Percentiles rank a stretch among this genome's conserved stretches.
Conservation (phyloP, 345 rosid species). For the Citrus medica region DNA sequence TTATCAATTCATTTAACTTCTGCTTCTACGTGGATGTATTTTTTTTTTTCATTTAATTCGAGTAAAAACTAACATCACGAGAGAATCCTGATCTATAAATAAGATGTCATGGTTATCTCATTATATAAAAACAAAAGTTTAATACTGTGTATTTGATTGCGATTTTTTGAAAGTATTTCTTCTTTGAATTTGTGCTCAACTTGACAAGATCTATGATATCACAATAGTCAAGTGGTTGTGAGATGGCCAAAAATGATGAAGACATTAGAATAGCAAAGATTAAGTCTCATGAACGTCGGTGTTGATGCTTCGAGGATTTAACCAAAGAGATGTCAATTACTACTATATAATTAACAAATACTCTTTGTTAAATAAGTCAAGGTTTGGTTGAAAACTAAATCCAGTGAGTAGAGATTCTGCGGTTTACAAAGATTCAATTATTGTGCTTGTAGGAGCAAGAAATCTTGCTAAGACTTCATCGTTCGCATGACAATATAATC, state of each 20-base stretch:
- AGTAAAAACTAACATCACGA: neutral
- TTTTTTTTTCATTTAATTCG: neutral
- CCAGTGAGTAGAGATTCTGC: neutral
- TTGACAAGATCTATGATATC: neutral
- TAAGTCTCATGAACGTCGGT: neutral
- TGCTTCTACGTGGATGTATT: neutral
- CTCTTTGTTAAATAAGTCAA: neutral
- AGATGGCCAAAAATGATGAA: neutral
- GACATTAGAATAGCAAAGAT: neutral
- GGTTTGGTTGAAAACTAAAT: neutral
- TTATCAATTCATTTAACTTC: neutral
- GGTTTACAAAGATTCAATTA: neutral
- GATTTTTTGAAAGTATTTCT: neutral
- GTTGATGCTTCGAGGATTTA: neutral
- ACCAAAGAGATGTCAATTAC: neutral
- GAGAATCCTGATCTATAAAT: neutral
- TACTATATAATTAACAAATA: too few relatives aligned
- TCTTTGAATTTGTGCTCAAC: neutral
- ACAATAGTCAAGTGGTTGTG: neutral
- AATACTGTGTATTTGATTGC: neutral
- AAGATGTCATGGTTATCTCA: neutral
- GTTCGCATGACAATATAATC: too few relatives aligned
- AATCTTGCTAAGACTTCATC: too few relatives aligned
- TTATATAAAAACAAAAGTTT: neutral
- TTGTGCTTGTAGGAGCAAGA: neutral